A percentile compares a stretch with the other conserved stretches of the same genome.
These are phyloP conservation scores for Botrytis galanthina DNA, from an alignment of 2,329 filamentous ascomycete species.

Conservation along the genomic window DNA sequence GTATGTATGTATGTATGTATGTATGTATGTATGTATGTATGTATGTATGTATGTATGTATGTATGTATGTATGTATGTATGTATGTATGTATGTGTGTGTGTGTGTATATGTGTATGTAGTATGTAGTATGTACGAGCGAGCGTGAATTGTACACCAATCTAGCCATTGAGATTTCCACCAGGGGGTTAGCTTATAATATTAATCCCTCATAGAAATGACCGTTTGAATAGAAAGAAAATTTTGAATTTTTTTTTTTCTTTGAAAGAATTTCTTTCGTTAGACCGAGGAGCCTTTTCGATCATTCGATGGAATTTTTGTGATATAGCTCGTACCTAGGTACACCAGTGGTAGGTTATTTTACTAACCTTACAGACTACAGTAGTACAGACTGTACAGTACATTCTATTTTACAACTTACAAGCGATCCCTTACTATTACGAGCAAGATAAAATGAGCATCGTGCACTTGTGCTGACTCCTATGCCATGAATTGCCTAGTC, in stretches of 20 bases:
- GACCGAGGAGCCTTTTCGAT: not conserved
- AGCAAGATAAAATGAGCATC: not conserved
- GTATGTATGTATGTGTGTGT: not conserved
- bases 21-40: no score
- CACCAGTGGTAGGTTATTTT: no score
- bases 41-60: not conserved
- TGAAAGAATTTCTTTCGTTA: slow-evolving; percentile 1
- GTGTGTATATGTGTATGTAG: not conserved
- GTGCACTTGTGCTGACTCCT: not conserved
- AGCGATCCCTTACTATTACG: not conserved
- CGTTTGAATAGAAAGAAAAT: not conserved
- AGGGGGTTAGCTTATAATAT: not conserved
- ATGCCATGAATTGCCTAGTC: not conserved
- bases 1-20: no score
- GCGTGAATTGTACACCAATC: not conserved
- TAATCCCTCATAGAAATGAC: slow-evolving; percentile 12
- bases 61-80: no score
- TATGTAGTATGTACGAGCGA: no score
- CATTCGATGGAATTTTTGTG: not conserved
- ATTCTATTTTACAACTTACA: not conserved
- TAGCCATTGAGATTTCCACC: not conserved
- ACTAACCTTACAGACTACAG: no score
- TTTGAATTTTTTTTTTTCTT: not conserved
- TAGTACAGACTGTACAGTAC: no score
- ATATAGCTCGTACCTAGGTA: not conserved